Conservation (phyloP, 2,329 filamentous ascomycete species). For the Chrysosphaeria jannelii region DNA sequence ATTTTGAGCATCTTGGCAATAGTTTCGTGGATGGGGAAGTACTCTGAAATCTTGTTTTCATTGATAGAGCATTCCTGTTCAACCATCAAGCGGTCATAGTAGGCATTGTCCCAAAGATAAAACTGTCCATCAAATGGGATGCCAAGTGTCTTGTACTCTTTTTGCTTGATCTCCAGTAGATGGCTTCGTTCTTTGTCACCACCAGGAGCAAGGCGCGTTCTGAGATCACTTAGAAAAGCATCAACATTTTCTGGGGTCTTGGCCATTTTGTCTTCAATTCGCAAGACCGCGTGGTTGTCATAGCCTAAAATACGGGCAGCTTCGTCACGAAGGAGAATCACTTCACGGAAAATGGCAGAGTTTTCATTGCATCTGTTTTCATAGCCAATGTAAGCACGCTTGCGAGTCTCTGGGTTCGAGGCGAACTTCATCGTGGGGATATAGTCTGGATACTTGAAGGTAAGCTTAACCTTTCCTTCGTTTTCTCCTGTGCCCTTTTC, state of each 20-base stretch:
- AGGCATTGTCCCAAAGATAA: constrained; percentile 60
- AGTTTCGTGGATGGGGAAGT: constrained; percentile 48
- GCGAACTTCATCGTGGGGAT: constrained; percentile 57
- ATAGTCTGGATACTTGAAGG: constrained; percentile 61
- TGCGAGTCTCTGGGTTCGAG: constrained; percentile 34
- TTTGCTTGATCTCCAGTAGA: constrained; percentile 45
- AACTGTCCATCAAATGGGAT: constrained; percentile 34
- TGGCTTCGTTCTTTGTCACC: constrained; percentile 39
- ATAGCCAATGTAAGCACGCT: constrained; percentile 39
- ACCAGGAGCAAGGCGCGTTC: constrained; percentile 32
- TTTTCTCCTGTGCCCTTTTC: constrained; percentile 40
- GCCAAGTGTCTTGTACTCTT: constrained; percentile 28
- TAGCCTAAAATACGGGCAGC: constrained; percentile 50
- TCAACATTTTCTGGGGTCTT: constrained; percentile 44
- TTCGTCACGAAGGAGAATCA: constrained; percentile 46
- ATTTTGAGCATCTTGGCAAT: constrained; percentile 55
- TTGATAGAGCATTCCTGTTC: constrained; percentile 57
- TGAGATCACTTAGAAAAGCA: constrained; percentile 41
- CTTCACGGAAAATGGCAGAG: constrained; percentile 41
- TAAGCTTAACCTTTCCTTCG: constrained; percentile 39
- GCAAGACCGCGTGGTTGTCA: constrained; percentile 42
- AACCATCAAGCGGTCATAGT: constrained; percentile 52
- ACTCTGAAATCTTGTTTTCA: constrained; percentile 53
- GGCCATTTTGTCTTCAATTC: constrained; percentile 64
- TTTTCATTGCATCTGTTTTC: constrained; percentile 62